Percentiles rank a stretch among this genome's conserved stretches.
Conservation (phyloP, 2,329 filamentous ascomycete species). For the Fusarium floridanum region DNA sequence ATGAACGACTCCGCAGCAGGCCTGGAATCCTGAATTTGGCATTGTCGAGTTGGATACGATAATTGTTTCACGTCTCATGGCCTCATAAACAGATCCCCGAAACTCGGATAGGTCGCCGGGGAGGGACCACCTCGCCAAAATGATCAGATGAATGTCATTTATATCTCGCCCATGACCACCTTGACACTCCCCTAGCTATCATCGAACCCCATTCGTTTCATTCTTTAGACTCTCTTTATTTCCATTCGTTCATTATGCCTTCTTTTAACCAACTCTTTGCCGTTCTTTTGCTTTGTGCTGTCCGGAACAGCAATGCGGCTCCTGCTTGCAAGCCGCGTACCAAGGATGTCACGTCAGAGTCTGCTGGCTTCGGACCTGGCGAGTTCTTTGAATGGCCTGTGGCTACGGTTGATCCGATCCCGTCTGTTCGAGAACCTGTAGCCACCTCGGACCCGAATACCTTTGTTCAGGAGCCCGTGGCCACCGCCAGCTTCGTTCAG, state of each 20-base stretch:
- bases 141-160: not conserved
- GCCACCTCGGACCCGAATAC: not conserved
- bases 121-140: not conserved
- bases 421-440: not conserved
- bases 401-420: not conserved
- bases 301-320: not conserved
- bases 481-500: not conserved
- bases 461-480: not conserved
- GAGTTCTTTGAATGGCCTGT: not conserved
- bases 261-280: not conserved
- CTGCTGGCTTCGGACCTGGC: not conserved
- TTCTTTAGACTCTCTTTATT: not conserved
- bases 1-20: not conserved
- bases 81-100: not conserved
- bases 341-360: not conserved
- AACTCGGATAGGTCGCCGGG: not conserved
- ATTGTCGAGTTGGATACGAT: not conserved
- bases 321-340: not conserved
- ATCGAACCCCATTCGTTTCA: not conserved
- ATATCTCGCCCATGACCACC: not conserved
- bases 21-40: not conserved
- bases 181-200: not conserved
- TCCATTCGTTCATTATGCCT: not conserved
- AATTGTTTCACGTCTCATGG: not conserved
- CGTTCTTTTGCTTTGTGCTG: not conserved